Base-by-base conservation (phyloP, 2,329 filamentous ascomycete species). In the Pseudogymnoascus sp. region DNA sequence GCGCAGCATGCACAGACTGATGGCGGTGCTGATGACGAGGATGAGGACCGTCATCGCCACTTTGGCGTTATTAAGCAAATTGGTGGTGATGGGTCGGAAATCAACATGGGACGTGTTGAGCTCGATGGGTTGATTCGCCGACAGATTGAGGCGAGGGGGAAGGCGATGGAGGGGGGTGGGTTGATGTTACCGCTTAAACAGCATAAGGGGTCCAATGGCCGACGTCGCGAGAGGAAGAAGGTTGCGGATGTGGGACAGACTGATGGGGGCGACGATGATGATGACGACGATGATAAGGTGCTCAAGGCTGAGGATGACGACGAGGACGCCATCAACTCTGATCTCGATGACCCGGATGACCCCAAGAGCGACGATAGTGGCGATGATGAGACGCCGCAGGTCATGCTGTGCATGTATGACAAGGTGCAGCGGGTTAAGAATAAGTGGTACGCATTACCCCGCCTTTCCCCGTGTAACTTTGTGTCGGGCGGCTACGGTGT, bases 351-450 rank as follows among this genome's bases (percentile, higher is more conserved):
- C 72, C 87, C 93, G 0, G 93, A 97, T 66, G 95, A 97, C 65
- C 87, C 91, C 9, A 77, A 86, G 16, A 88, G 90, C 31, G 91
- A 95, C 23, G 90, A 93, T 23, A 91, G 95, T 35, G 93, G 95
- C 60, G 90, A 92, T 12, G 91, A 96, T 64, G 93, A 96, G 45
- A 84, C 89, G 67, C 88, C 88, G 1, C 90, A 96, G 69, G 93
- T 96, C 73, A 97, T 99, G 90, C 87, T 99, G 41, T 99, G 95
- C 80, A 97, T 96, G 74, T 99, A 99, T 74, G 95, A 99, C 80
- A 99, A 99, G 80, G 95, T 99, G 8, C 93, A 97, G 78, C 85
- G 95, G 58, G 95, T 97, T 71, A 99, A 99, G 87, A 99, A 97
- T 79, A 99, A 95, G 85, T 95, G 90, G 90, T 87, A 74, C 60